Percentiles rank a stretch among this genome's conserved stretches.
Evolutionary conservation across 371 early-diverging fungal genomes (phyloP).

Genomic region (Lichtheimia ornata): DNA sequence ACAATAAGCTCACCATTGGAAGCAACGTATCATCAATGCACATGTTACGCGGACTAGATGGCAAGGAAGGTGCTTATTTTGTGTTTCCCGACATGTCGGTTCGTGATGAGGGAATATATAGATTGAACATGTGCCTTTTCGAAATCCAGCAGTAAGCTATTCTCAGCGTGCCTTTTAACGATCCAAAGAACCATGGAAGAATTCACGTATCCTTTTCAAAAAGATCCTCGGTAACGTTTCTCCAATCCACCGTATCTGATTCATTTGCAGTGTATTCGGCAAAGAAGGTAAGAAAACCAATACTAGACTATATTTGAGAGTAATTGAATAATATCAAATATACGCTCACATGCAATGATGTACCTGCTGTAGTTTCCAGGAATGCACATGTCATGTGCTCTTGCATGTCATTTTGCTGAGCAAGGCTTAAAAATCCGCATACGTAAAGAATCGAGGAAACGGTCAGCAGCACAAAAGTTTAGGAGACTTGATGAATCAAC

Average conservation of each 20-base stretch:
- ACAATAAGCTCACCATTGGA: slow-evolving; percentile 49
- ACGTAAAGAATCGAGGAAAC: slow-evolving; percentile 51
- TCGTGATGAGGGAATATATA: slow-evolving; percentile 85
- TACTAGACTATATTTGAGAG: no score
- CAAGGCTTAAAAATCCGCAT: slow-evolving; percentile 75
- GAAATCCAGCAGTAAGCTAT: slow-evolving; percentile 69
- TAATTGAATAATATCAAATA: no score
- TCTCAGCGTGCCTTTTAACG: background rate
- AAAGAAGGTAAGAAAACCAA: slow-evolving; percentile 24
- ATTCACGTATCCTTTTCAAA: no score
- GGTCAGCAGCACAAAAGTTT: background rate
- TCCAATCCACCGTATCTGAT: slow-evolving; percentile 30
- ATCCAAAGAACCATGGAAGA: no score
- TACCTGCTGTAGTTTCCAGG: slow-evolving; percentile 54
- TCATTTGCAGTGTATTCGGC: slow-evolving; percentile 49
- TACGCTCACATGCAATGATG: no score
- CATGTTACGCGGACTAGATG: slow-evolving; percentile 58
- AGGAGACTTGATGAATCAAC: no score
- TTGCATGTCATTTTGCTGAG: slow-evolving; percentile 63
- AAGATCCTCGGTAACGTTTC: slow-evolving; percentile 24
- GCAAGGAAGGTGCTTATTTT: slow-evolving; percentile 86
- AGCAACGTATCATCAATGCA: slow-evolving; percentile 64
- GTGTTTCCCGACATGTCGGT: slow-evolving; percentile 94
- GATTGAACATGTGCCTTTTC: slow-evolving; percentile 85
- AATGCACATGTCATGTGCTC: slow-evolving; percentile 57